These are phyloP conservation scores for Calonectria ilicicola DNA, from an alignment of 2,329 filamentous ascomycete genomes.

Conservation along the genomic window DNA sequence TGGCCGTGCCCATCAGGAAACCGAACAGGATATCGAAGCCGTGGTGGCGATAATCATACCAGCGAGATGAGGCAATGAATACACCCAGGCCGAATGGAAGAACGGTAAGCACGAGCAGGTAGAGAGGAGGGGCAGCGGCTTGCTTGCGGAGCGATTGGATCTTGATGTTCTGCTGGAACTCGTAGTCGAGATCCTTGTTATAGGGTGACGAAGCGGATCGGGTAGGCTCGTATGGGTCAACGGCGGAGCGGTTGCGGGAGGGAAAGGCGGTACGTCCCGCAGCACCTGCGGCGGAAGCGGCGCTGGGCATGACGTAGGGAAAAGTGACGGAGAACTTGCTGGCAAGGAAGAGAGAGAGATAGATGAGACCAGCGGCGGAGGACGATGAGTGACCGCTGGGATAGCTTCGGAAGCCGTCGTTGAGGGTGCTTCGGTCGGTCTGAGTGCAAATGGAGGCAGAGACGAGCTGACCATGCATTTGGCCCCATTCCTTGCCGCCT, in stretches of 20 bases:
- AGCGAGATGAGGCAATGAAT: slow-evolving; percentile 88
- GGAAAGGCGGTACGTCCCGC: slow-evolving; percentile 81
- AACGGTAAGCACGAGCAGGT: slow-evolving; percentile 77
- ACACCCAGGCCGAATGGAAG: slow-evolving; percentile 80
- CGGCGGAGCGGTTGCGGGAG: slow-evolving; percentile 69
- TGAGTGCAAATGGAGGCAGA: slow-evolving; percentile 81
- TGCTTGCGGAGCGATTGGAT: slow-evolving; percentile 67
- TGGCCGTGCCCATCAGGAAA: slow-evolving; percentile 79
- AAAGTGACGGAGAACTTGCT: slow-evolving; percentile 83
- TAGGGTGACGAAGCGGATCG: slow-evolving; percentile 37
- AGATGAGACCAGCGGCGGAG: slow-evolving; percentile 83
- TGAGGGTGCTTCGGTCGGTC: slow-evolving; percentile 68
- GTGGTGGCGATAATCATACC: slow-evolving; percentile 89
- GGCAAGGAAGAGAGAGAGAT: slow-evolving; percentile 88
- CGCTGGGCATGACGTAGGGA: slow-evolving; percentile 71
- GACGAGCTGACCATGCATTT: slow-evolving; percentile 75
- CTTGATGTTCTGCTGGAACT: slow-evolving; percentile 46
- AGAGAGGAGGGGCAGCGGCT: slow-evolving; percentile 85
- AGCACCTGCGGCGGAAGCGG: slow-evolving; percentile 59
- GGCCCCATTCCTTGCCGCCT: slow-evolving; percentile 67
- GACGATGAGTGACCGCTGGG: slow-evolving; percentile 69
- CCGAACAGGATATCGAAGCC: slow-evolving; percentile 94
- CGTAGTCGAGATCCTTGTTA: slow-evolving; percentile 40
- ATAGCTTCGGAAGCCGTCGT: slow-evolving; percentile 89
- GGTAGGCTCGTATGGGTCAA: slow-evolving; percentile 48